phyloP scores from a whole-genome alignment of 2,329 filamentous ascomycete genomes.

The Emericellopsis atlantica region DNA sequence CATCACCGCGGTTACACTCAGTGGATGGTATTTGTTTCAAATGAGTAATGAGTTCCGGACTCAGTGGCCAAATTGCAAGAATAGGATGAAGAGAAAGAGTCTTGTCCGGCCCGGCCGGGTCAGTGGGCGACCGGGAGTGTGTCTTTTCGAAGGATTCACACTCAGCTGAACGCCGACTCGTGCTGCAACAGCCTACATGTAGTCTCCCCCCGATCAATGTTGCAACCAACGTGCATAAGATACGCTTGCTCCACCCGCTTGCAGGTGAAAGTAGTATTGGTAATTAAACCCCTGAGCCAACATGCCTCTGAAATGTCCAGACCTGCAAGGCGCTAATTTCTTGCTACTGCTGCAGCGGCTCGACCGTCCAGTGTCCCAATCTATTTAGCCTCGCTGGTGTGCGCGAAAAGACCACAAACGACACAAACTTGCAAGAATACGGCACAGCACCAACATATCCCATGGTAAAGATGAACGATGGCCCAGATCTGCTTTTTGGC shows the following conservation, averaged over 20 bases:
- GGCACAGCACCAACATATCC: not conserved
- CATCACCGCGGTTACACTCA: not conserved
- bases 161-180: not conserved
- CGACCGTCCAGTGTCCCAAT: not conserved
- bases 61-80: not conserved
- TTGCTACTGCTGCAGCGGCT: not conserved
- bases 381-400: not conserved
- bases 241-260: not conserved
- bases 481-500: not conserved
- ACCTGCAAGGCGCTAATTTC: not conserved
- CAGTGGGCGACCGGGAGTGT: not conserved
- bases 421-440: not conserved
- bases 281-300: not conserved
- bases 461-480: not conserved
- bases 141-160: not conserved
- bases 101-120: not conserved
- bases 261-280: not conserved
- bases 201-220: not conserved
- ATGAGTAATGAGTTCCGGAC: not conserved
- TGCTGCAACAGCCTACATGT: not conserved
- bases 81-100: not conserved
- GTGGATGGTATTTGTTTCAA: not conserved
- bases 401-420: not conserved
- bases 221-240: not conserved
- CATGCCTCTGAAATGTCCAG: not conserved